phyloP scores from a whole-genome alignment of 352 stramenopile species.

The Globisporangium takayamanum region DNA sequence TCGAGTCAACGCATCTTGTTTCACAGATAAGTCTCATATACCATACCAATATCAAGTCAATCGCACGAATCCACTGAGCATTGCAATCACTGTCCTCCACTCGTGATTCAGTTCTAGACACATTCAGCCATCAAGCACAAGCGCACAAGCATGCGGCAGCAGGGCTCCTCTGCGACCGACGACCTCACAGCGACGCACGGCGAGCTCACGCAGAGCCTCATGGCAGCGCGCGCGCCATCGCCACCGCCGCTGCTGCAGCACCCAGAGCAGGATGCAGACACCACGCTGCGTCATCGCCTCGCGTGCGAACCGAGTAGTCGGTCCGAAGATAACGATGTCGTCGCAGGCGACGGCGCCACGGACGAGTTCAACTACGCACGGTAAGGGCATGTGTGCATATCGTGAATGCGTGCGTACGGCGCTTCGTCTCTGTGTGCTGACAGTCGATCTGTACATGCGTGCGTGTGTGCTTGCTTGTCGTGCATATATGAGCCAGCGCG shows the following conservation, averaged over 20 bases:
- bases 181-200: not conserved
- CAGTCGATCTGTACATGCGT: not conserved
- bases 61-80: too few species aligned
- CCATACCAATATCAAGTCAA: too few species aligned
- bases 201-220: slow-evolving; percentile 15
- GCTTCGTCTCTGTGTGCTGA: not conserved
- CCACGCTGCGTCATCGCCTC: not conserved
- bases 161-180: not conserved
- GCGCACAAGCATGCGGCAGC: slow-evolving; percentile 1
- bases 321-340: not conserved
- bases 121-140: too few species aligned
- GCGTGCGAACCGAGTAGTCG: not conserved
- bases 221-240: not conserved
- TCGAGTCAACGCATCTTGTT: too few species aligned
- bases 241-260: not conserved
- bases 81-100: too few species aligned
- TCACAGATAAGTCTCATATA: too few species aligned
- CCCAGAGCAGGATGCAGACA: not conserved
- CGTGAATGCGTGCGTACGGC: too few species aligned
- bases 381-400: not conserved
- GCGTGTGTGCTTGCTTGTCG: not conserved
- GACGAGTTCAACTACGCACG: slow-evolving; percentile 12
- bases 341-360: not conserved
- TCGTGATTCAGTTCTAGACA: too few species aligned
- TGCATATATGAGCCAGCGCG: too few species aligned